Evolutionary conservation across 2,329 filamentous ascomycete genomes (phyloP).

Genomic region (Fusarium sacchari): DNA sequence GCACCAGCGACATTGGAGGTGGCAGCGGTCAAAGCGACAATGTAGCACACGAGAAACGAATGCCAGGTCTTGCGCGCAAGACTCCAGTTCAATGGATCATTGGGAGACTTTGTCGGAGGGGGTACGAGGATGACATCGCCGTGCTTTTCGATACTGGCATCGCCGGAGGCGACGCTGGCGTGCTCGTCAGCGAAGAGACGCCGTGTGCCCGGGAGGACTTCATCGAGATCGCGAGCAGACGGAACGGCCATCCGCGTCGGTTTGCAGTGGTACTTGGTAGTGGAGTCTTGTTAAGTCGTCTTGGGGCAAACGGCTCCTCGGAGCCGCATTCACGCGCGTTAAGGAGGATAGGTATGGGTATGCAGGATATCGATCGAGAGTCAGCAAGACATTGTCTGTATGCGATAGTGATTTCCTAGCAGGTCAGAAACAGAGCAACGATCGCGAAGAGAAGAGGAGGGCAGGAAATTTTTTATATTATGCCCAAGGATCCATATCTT

Average conservation of each 20-base stretch:
- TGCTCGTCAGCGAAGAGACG: constrained; percentile 43
- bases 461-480: constrained; percentile 23
- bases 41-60: constrained; percentile 61
- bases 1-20: constrained; percentile 66
- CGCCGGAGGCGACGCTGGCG: constrained; percentile 39
- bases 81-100: constrained; percentile 64
- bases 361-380: constrained; percentile 29
- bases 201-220: constrained; percentile 46
- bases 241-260: constrained; percentile 35
- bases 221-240: constrained; percentile 28
- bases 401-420: not conserved
- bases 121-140: constrained; percentile 63
- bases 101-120: constrained; percentile 61
- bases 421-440: not conserved
- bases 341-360: constrained; percentile 33
- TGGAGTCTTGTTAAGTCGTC: constrained; percentile 9
- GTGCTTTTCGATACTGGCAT: constrained; percentile 42
- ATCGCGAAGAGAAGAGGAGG: not conserved
- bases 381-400: constrained; percentile 33
- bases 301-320: constrained; percentile 31
- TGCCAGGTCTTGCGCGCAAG: constrained; percentile 60
- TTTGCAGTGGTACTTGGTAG: constrained; percentile 1
- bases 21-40: constrained; percentile 65
- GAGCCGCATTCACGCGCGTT: constrained; percentile 37
- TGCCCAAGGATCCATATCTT: constrained; percentile 16